Percentiles rank a stretch among this genome's conserved stretches.
Conservation (phyloP, 257 asterid genomes). For the Handroanthus guayacan region DNA sequence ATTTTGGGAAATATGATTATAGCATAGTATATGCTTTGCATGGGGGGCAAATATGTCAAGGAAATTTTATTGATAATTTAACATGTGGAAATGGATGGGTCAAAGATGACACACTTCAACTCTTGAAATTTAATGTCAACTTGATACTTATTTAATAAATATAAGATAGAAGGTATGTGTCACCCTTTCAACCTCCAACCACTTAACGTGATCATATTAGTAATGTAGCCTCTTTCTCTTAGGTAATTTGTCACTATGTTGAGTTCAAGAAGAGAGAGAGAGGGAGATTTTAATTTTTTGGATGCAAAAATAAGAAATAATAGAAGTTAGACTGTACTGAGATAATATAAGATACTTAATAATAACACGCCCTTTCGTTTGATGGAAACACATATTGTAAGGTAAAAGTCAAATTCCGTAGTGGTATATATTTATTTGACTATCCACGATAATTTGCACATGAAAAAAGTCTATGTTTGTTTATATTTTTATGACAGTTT, state of each 20-base stretch:
- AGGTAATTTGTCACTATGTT: slow-evolving; percentile 29
- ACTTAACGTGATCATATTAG: slow-evolving; percentile 30
- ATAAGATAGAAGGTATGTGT: neutral
- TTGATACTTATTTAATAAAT: slow-evolving; percentile 1
- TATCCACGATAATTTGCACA: too few relatives aligned
- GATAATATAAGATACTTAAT: too few relatives aligned
- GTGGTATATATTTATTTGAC: too few relatives aligned
- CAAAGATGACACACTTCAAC: slow-evolving; percentile 24
- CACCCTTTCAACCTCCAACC: slow-evolving; percentile 43
- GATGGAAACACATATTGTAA: too few relatives aligned
- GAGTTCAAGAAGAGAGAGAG: too few relatives aligned
- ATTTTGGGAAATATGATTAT: neutral
- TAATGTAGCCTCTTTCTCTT: neutral
- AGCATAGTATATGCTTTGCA: neutral
- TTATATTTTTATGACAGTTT: too few relatives aligned
- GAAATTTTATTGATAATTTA: neutral
- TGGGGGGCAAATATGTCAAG: neutral
- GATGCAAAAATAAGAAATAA: too few relatives aligned
- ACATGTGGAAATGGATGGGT: slow-evolving; percentile 19
- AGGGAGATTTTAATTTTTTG: neutral
- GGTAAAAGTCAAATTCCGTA: too few relatives aligned
- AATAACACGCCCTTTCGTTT: too few relatives aligned
- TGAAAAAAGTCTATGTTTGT: too few relatives aligned
- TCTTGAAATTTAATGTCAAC: slow-evolving; percentile 22
- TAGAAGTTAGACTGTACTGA: too few relatives aligned